Evolutionary conservation across 768 basidiomycete genomes (phyloP).

Genomic region (Trametes punicea): DNA sequence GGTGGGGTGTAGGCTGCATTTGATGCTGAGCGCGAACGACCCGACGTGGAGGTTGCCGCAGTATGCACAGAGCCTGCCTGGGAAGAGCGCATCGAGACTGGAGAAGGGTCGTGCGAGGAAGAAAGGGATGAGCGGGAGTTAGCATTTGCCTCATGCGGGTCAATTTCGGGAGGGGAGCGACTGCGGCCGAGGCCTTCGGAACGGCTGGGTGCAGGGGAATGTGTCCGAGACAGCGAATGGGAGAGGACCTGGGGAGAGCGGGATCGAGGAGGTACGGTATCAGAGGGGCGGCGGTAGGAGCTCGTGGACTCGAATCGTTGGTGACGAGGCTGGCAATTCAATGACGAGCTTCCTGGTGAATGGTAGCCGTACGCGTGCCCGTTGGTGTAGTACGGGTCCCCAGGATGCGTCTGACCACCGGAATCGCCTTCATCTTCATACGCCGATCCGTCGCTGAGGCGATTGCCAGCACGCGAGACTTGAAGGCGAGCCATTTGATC

Average conservation of each 20-base stretch:
- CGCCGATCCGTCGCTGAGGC: conserved; percentile 63
- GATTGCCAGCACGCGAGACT: conserved; percentile 42
- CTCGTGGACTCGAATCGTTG: conserved; percentile 16
- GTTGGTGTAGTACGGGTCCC: conserved; percentile 13
- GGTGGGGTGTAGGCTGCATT: conserved; percentile 60
- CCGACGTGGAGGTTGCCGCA: conserved; percentile 28
- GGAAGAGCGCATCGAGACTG: conserved; percentile 34
- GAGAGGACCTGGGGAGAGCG: conserved; percentile 18
- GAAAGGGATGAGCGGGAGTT: conserved; percentile 29
- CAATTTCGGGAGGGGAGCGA: conserved; percentile 25
- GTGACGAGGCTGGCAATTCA: conserved; percentile 13
- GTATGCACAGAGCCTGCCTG: conserved; percentile 49
- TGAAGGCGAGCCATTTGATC: conserved; percentile 48
- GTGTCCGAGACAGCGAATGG: conserved; percentile 24
- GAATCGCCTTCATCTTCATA: conserved; percentile 31
- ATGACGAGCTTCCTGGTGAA: conserved; percentile 9
- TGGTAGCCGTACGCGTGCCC: conserved; percentile 20
- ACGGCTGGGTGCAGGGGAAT: conserved; percentile 16
- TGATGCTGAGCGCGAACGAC: conserved; percentile 58
- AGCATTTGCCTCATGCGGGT: conserved; percentile 23
- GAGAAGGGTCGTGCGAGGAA: conserved; percentile 25
- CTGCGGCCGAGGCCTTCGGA: conserved; percentile 15
- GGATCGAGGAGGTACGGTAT: conserved; percentile 4
- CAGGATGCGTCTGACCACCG: not conserved
- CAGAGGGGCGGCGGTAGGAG: conserved; percentile 19